A percentile compares a stretch with the other conserved stretches of the same genome.
Evolutionary conservation across 768 basidiomycete species (phyloP).

Genomic region (Russula abietina): DNA sequence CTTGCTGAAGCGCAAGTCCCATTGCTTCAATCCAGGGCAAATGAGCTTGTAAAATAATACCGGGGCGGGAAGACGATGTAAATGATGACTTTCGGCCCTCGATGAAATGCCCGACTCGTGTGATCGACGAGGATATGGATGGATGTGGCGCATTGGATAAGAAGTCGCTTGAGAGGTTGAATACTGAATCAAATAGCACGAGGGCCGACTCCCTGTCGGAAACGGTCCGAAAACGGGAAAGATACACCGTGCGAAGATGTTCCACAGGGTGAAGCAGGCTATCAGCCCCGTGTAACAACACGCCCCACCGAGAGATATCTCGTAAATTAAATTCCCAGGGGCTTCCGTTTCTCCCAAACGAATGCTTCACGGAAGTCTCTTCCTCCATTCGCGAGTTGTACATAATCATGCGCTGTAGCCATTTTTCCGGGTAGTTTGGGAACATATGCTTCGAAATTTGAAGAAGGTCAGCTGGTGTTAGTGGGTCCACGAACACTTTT

Average conservation of each 20-base stretch:
- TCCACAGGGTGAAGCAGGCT: slow-evolving; percentile 47
- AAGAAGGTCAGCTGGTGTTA: slow-evolving; percentile 69
- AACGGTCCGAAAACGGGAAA: slow-evolving; percentile 77
- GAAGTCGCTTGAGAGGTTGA: slow-evolving; percentile 32
- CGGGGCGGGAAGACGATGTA: slow-evolving; percentile 35
- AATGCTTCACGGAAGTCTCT: slow-evolving; percentile 53
- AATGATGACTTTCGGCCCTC: slow-evolving; percentile 33
- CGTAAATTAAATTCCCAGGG: slow-evolving; percentile 99
- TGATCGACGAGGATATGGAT: slow-evolving; percentile 41
- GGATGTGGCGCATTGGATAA: slow-evolving; percentile 32
- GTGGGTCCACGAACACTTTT: slow-evolving; percentile 90
- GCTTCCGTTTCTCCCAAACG: slow-evolving; percentile 72
- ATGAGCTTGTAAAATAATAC: slow-evolving; percentile 55
- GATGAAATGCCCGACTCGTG: slow-evolving; percentile 65
- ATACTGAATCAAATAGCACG: slow-evolving; percentile 49
- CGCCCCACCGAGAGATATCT: slow-evolving; percentile 87
- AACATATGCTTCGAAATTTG: slow-evolving; percentile 73
- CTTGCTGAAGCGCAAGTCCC: slow-evolving; percentile 63
- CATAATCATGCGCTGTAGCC: slow-evolving; percentile 68
- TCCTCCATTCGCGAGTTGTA: slow-evolving; percentile 72
- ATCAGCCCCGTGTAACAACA: slow-evolving; percentile 39
- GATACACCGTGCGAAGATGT: slow-evolving; percentile 67
- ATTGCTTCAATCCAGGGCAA: slow-evolving; percentile 66
- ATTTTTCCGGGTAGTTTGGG: slow-evolving; percentile 47
- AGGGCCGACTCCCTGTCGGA: slow-evolving; percentile 55